phyloP scores from a whole-genome alignment of 345 rosid genomes.

The Eucalyptus curtisii region DNA sequence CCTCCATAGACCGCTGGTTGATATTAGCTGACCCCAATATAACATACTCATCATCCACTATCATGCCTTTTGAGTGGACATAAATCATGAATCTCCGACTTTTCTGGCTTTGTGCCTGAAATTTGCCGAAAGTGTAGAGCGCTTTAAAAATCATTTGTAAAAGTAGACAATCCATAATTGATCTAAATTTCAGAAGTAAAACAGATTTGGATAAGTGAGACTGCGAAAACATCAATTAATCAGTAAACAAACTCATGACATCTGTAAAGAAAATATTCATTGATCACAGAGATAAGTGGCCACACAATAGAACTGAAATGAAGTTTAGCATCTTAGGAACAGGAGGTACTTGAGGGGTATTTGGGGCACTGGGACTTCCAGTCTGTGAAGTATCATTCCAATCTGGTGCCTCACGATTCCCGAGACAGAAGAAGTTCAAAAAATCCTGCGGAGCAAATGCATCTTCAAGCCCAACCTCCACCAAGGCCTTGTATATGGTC shows the following conservation, averaged over 20 bases:
- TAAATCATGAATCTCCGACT: conserved; percentile 85
- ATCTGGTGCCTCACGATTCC: conserved; percentile 56
- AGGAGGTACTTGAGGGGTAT: conserved; percentile 57
- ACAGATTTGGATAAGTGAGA: background rate
- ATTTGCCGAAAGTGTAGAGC: background rate
- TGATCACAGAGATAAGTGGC: background rate
- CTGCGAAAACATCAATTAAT: background rate
- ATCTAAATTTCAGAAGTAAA: background rate
- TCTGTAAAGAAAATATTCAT: background rate
- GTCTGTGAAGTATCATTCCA: background rate
- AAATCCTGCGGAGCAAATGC: conserved; percentile 68
- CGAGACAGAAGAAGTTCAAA: conserved; percentile 93
- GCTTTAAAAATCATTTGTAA: background rate
- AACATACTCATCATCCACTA: conserved; percentile 84
- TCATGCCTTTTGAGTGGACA: conserved; percentile 97
- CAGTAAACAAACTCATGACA: background rate
- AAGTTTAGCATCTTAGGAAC: background rate
- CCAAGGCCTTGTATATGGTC: conserved; percentile 76
- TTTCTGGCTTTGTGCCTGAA: conserved; percentile 47
- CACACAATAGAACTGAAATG: background rate
- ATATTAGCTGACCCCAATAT: conserved; percentile 93
- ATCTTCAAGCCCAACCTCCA: conserved; percentile 70
- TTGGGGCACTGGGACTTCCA: conserved; percentile 30
- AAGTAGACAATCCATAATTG: background rate
- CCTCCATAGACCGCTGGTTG: conserved; percentile 96